A percentile compares a stretch with the other conserved stretches of the same genome.
These are phyloP conservation scores for Petunia hybrid DNA, from an alignment of 305 asterid species.

Conservation along the genomic window DNA sequence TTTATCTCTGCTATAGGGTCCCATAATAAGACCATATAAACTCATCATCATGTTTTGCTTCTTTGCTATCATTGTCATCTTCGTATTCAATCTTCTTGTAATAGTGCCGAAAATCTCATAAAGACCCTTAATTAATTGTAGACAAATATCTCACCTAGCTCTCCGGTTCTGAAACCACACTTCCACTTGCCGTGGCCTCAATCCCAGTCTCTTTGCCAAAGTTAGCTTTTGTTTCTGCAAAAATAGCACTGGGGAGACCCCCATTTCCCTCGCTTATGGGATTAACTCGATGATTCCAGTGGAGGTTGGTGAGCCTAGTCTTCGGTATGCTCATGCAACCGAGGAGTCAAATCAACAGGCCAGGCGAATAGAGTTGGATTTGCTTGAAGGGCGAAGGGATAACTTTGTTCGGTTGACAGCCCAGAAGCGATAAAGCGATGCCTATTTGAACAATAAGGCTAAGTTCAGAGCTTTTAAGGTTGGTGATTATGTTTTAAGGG, in stretches of 20 bases:
- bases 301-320: no score
- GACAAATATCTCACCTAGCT: conserved; percentile 61
- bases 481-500: no score
- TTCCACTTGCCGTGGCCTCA: conserved; percentile 87
- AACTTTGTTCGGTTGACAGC: no score
- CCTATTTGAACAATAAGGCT: no score
- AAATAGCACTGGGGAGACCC: neutral
- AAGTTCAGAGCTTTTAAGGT: no score
- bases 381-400: no score
- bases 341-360: no score
- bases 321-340: no score
- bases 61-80: neutral
- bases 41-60: neutral
- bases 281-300: no score
- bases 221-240: conserved; percentile 81
- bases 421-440: no score
- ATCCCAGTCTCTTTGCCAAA: conserved; percentile 69
- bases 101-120: neutral
- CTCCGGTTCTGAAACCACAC: conserved; percentile 94
- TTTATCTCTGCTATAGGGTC: neutral
- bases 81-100: neutral
- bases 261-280: no score
- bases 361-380: no score
- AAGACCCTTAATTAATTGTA: neutral
- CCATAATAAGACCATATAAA: neutral